Percentiles rank a stretch among this genome's conserved stretches.
These are phyloP conservation scores for Sclerotinia borealis DNA, from an alignment of 2,329 filamentous ascomycete species.

Conservation along the genomic window DNA sequence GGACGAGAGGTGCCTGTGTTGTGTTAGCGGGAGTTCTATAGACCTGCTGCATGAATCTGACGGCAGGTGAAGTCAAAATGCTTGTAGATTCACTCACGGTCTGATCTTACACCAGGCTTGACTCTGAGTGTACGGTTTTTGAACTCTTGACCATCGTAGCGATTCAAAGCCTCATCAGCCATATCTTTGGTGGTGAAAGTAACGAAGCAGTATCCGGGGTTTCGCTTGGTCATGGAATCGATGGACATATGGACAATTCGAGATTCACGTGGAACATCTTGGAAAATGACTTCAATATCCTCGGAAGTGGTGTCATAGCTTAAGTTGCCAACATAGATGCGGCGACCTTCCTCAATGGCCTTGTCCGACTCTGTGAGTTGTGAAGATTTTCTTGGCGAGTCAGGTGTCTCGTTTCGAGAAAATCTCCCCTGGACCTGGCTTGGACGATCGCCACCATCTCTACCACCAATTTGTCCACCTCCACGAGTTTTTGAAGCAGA, in stretches of 20 bases:
- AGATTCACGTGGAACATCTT: slow-evolving; percentile 36
- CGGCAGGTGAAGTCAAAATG: not conserved
- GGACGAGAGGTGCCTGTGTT: slow-evolving; percentile 2
- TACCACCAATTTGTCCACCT: slow-evolving; percentile 5
- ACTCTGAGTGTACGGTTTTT: slow-evolving; percentile 56
- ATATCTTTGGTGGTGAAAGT: slow-evolving; percentile 54
- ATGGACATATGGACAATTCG: slow-evolving; percentile 62
- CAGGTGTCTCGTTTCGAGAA: slow-evolving; percentile 8
- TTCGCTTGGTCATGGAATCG: slow-evolving; percentile 61
- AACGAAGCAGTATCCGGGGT: slow-evolving; percentile 71
- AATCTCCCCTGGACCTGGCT: slow-evolving; percentile 10
- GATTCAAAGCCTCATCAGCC: slow-evolving; percentile 51
- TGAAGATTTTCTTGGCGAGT: slow-evolving; percentile 15
- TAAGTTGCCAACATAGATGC: slow-evolving; percentile 50
- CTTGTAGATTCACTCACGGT: slow-evolving; percentile 15
- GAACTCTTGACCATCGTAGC: slow-evolving; percentile 48
- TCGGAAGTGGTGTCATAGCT: slow-evolving; percentile 45
- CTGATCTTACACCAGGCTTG: slow-evolving; percentile 48
- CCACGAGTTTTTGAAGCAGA: not conserved
- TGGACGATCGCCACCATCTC: not conserved
- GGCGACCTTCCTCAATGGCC: slow-evolving; percentile 25
- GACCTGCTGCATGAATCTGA: not conserved
- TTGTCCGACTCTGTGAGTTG: slow-evolving; percentile 18
- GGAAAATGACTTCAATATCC: slow-evolving; percentile 45
- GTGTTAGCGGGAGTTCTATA: not conserved